A percentile compares a stretch with the other conserved stretches of the same genome.
Conservation (phyloP, 495 filamentous ascomycete species). For the Sphaerosporella brunnea region DNA sequence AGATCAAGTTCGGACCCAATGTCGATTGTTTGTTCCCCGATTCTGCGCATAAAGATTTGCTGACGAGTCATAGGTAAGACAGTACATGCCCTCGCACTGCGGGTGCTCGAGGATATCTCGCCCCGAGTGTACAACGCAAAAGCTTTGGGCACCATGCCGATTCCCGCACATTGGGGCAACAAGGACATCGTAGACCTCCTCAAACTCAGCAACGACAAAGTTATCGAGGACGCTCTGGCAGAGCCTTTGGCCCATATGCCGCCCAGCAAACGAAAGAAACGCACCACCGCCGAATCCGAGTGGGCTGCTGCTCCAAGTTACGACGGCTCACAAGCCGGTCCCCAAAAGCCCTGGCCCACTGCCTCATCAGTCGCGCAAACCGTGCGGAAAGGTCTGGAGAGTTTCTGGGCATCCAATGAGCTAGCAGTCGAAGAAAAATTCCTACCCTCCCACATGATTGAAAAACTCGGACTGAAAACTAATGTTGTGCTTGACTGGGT, state of each 20-base stretch:
- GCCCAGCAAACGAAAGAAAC: not conserved
- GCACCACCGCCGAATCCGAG: not conserved
- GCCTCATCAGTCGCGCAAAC: conserved; percentile 9
- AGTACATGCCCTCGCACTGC: conserved; percentile 13
- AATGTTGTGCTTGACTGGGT: conserved; percentile 11
- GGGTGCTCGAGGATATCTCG: not conserved
- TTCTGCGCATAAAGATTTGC: not conserved
- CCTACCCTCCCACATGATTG: conserved; percentile 5
- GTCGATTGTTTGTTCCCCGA: conserved; percentile 11
- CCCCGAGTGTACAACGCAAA: not conserved
- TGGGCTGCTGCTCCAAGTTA: not conserved
- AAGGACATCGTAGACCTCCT: not conserved
- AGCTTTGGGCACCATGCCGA: not conserved
- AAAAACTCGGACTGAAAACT: conserved; percentile 8
- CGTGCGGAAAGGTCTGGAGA: conserved; percentile 9
- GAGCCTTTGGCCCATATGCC: conserved; percentile 6
- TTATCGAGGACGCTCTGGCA: conserved; percentile 7
- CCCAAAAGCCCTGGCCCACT: conserved; percentile 8
- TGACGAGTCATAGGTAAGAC: conserved; percentile 12
- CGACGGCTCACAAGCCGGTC: not conserved
- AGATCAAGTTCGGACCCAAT: conserved; percentile 13
- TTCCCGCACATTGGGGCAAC: not conserved
- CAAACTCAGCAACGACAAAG: conserved; percentile 1
- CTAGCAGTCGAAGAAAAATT: conserved; percentile 3
- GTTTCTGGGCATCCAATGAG: conserved; percentile 14